Conservation (phyloP, 345 rosid species). For the Balakata baccata region DNA sequence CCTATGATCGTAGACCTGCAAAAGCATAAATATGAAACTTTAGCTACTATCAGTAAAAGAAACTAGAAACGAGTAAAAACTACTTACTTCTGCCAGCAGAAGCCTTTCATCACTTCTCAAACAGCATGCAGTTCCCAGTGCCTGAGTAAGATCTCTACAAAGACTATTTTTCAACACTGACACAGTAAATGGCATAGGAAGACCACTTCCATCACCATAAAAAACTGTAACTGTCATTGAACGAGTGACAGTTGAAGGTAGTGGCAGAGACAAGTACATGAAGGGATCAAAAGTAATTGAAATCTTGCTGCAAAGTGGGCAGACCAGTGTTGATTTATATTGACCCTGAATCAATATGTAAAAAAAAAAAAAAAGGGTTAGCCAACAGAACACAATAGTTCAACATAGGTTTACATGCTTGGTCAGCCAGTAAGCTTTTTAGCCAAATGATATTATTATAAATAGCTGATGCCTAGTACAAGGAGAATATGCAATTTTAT, state of each 20-base stretch:
- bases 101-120: conserved; percentile 71
- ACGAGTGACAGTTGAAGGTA: conserved; percentile 76
- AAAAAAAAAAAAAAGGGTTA: neutral
- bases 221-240: conserved; percentile 81
- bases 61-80: conserved; percentile 4
- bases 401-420: neutral
- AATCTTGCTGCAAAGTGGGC: conserved; percentile 78
- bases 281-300: conserved; percentile 95
- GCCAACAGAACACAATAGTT: neutral
- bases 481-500: neutral
- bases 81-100: conserved; percentile 72
- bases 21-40: conserved; percentile 16
- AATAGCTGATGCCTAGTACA: neutral
- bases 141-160: conserved; percentile 67
- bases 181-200: conserved; percentile 74
- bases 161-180: conserved; percentile 67
- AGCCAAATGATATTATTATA: neutral
- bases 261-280: conserved; percentile 90
- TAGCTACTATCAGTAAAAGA: conserved; percentile 19
- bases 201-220: conserved; percentile 66
- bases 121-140: conserved; percentile 71
- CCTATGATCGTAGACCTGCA: conserved; percentile 62
- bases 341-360: conserved; percentile 64
- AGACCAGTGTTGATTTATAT: conserved; percentile 89
- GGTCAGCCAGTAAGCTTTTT: neutral